phyloP scores from a whole-genome alignment of 148 eudicot species.

The Diospyros lotus region DNA sequence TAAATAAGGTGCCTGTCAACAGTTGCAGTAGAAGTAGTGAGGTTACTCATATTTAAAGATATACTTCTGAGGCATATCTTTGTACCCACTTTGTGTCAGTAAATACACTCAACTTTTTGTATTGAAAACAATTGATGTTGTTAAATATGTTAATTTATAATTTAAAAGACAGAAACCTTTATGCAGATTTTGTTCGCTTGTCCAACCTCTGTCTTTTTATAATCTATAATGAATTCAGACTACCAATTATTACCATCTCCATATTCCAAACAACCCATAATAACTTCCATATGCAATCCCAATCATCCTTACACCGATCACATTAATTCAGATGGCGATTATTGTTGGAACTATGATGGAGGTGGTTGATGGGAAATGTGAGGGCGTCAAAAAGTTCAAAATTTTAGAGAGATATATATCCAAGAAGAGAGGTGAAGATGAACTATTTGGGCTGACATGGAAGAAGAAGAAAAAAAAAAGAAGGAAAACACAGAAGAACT shows the following conservation, averaged over 20 bases:
- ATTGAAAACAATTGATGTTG: background rate
- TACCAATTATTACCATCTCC: background rate
- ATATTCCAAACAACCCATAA: background rate
- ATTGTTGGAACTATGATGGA: too few relatives aligned
- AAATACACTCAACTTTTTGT: background rate
- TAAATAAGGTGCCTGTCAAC: constrained; percentile 68
- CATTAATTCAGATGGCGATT: too few relatives aligned
- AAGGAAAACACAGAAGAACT: too few relatives aligned
- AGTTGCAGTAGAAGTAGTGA: background rate
- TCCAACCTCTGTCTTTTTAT: background rate
- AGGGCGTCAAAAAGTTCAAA: too few relatives aligned
- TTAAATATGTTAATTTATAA: background rate
- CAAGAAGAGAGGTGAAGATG: too few relatives aligned
- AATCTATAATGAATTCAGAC: background rate
- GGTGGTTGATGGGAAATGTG: too few relatives aligned
- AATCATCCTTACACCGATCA: background rate
- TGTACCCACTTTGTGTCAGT: background rate
- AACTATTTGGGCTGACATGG: too few relatives aligned
- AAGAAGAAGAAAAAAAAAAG: too few relatives aligned
- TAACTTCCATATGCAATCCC: background rate
- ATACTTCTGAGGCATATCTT: background rate
- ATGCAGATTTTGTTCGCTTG: too few relatives aligned
- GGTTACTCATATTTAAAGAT: background rate
- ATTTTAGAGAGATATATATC: too few relatives aligned
- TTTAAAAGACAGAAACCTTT: too few relatives aligned